Percentiles rank a stretch among this genome's conserved stretches.
These are phyloP conservation scores for Zygnema cylindricum DNA, from an alignment of 139 green algal species.

Conservation along the genomic window DNA sequence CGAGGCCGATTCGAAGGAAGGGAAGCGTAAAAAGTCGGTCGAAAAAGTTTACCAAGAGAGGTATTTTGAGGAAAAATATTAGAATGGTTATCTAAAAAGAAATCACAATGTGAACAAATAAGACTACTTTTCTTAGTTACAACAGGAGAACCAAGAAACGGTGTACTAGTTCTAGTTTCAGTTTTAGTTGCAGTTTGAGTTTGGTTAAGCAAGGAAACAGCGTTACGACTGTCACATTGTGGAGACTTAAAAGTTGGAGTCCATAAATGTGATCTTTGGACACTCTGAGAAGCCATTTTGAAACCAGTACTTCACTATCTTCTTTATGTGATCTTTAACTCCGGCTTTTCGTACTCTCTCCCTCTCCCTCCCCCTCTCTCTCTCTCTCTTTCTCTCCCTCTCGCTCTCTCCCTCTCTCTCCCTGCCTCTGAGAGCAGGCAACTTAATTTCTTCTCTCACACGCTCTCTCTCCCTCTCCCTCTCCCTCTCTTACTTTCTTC, in stretches of 20 bases:
- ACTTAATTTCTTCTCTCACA: neutral
- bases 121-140: neutral
- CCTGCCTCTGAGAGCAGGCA: neutral
- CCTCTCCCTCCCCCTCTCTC: neutral
- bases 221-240: neutral
- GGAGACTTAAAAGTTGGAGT: neutral
- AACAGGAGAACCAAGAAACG: neutral
- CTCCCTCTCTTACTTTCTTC: neutral
- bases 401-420: neutral
- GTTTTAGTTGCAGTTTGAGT: neutral
- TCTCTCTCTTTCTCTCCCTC: constrained; percentile 12
- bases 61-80: neutral
- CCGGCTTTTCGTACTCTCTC: neutral
- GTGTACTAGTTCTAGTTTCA: neutral
- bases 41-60: neutral
- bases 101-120: neutral
- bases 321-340: neutral
- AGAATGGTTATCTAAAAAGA: neutral
- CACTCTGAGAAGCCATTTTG: neutral
- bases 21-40: neutral
- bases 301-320: neutral
- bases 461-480: too few relatives aligned
- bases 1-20: neutral
- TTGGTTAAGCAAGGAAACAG: neutral
- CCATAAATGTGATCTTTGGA: neutral